These are phyloP conservation scores for Macrocystidia cucumis DNA, from an alignment of 1,284 basidiomycete species.

Conservation along the genomic window DNA sequence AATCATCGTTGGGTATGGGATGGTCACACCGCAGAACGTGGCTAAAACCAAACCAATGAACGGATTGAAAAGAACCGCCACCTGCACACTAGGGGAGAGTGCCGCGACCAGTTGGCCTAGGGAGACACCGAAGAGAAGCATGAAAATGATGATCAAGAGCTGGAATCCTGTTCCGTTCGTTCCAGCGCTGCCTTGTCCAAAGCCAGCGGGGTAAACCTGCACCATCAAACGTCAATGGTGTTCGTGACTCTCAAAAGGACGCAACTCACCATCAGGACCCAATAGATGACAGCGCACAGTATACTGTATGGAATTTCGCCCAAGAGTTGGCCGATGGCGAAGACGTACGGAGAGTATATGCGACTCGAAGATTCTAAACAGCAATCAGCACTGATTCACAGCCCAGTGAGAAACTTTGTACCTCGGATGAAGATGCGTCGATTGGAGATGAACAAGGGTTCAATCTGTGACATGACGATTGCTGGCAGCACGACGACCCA, in stretches of 20 bases:
- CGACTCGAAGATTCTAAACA: constrained; percentile 58
- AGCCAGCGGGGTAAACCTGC: constrained; percentile 65
- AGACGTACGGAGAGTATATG: constrained; percentile 76
- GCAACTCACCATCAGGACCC: constrained; percentile 57
- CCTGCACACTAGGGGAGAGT: constrained; percentile 66
- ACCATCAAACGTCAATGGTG: too few relatives aligned
- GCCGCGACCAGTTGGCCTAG: constrained; percentile 74
- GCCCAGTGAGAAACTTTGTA: constrained; percentile 6
- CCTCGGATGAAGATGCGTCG: constrained; percentile 70
- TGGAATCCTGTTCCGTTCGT: constrained; percentile 69
- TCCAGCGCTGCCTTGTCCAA: constrained; percentile 57
- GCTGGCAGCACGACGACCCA: constrained; percentile 68
- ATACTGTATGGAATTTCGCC: constrained; percentile 81
- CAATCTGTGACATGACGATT: constrained; percentile 74
- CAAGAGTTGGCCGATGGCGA: constrained; percentile 76
- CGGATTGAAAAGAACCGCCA: constrained; percentile 79
- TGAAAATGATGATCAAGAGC: constrained; percentile 63
- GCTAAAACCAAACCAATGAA: constrained; percentile 64
- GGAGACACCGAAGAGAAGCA: constrained; percentile 73
- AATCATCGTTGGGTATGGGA: constrained; percentile 63
- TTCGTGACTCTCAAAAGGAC: constrained; percentile 3
- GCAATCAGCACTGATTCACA: not conserved
- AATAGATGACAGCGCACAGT: constrained; percentile 69
- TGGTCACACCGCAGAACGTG: constrained; percentile 78
- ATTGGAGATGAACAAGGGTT: constrained; percentile 83